Evolutionary conservation across 2,329 filamentous ascomycete species (phyloP), one percentile per base, ranked within the genome.

Genomic region (Biscogniauxia sp.): DNA sequence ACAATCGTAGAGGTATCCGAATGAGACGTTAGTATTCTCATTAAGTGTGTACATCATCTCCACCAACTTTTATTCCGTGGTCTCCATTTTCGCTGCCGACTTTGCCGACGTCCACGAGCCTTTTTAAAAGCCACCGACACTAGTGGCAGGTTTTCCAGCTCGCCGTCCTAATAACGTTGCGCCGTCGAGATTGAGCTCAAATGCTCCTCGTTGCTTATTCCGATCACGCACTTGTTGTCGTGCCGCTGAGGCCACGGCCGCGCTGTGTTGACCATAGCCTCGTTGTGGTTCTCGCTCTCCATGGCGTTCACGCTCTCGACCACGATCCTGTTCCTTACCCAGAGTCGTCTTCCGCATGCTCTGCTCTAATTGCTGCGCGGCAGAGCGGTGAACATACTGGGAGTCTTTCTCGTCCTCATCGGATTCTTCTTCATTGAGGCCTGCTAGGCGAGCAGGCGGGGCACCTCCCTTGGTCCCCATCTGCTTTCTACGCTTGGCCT

Each of bases 171-270:
- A 80, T 56, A 99, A 77, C 1, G 93, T 98, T 1, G 95, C 91
- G 59, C 95, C 95, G 66, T 96, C 92, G 45, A 99, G 79, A 72
- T 88, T 97, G 53, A 99, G 84, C 76, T 99, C 95, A 68, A 99
- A 99, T 0, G 90, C 88, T 32, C 92, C 93, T 75, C 89, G 91
- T 68, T 90, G 87, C 64, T 82, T 84, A 60, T 86, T 84, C 32
- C 85, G 81, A 52, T 88, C 86, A 50, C 82, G 78, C 5, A 95
- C 92, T 71, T 92, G 92, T 70, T 91, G 88, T 69, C 90, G 89
- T 3, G 92, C 93, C 0, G 93, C 93, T 0, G 91, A 89, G 0
- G 93, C 91, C 0, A 97, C 90, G 1, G 89, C 82, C 0, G 93
- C 86, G 57, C 90, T 94, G 72, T 97, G 94, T 73, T 96, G 93